A percentile compares a stretch with the other conserved stretches of the same genome.
phyloP scores from a whole-genome alignment of 495 filamentous ascomycete genomes.

The Acidiella bohemica region DNA sequence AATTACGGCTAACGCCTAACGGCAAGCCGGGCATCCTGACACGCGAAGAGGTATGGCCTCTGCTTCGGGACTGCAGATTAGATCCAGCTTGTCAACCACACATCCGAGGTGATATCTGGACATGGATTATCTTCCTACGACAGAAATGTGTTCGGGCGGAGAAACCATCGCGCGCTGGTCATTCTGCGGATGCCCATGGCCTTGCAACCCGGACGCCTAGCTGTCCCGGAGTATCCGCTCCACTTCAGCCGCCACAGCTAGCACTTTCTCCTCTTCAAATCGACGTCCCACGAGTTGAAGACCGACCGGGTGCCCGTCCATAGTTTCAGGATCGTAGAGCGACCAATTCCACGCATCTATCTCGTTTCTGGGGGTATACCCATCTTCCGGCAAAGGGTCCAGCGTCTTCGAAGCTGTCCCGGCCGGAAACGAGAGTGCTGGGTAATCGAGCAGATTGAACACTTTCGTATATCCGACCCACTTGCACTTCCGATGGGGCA shows the following conservation, averaged over 20 bases:
- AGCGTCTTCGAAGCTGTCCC: constrained; percentile 17
- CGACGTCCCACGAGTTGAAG: constrained; percentile 21
- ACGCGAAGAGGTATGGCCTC: too few species aligned
- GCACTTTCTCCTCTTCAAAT: constrained; percentile 26
- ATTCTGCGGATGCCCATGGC: too few species aligned
- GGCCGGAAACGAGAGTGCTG: constrained; percentile 20
- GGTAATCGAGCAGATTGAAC: constrained; percentile 24
- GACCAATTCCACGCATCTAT: constrained; percentile 27
- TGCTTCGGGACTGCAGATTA: too few species aligned
- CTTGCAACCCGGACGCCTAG: too few species aligned
- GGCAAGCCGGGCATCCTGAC: too few species aligned
- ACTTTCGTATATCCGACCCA: constrained; percentile 28
- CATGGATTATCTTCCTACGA: too few species aligned
- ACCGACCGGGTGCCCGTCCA: constrained; percentile 21
- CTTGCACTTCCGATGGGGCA: constrained; percentile 23
- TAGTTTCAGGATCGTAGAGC: constrained; percentile 19
- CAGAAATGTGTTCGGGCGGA: too few species aligned
- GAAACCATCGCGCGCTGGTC: too few species aligned
- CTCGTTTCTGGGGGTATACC: constrained; percentile 22
- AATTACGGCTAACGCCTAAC: too few species aligned
- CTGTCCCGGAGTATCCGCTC: constrained; percentile 25
- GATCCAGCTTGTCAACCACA: too few species aligned
- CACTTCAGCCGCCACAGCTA: constrained; percentile 32
- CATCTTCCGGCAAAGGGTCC: constrained; percentile 6
- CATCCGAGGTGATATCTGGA: too few species aligned